phyloP scores from a whole-genome alignment of 768 basidiomycete species.

The Tephrocybe sp. region DNA sequence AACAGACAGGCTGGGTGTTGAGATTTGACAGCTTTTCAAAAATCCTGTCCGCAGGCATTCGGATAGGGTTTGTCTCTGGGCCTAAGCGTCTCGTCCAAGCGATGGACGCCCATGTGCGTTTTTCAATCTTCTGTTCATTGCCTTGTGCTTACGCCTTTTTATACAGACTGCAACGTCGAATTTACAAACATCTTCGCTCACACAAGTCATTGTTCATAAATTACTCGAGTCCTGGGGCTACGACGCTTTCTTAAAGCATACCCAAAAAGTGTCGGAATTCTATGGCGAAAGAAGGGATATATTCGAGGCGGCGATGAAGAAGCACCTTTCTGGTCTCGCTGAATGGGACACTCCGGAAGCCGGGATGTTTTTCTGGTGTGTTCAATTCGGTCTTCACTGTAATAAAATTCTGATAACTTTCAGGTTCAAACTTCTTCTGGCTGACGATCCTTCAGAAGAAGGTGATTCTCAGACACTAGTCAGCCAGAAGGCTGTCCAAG shows the following conservation, averaged over 20 bases:
- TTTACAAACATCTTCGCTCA: slow-evolving; percentile 59
- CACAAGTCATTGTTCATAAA: slow-evolving; percentile 57
- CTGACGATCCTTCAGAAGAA: slow-evolving; percentile 27
- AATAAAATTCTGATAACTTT: neutral
- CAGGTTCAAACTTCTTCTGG: slow-evolving; percentile 67
- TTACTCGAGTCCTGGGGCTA: slow-evolving; percentile 70
- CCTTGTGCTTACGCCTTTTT: neutral
- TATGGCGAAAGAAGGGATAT: slow-evolving; percentile 68
- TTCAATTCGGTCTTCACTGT: slow-evolving; percentile 17
- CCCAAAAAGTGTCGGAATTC: slow-evolving; percentile 60
- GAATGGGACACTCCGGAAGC: slow-evolving; percentile 68
- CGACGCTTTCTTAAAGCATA: slow-evolving; percentile 68
- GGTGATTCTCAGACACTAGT: slow-evolving; percentile 72
- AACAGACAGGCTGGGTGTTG: slow-evolving; percentile 70
- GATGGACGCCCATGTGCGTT: slow-evolving; percentile 65
- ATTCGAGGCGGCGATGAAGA: slow-evolving; percentile 69
- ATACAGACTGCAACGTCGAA: slow-evolving; percentile 43
- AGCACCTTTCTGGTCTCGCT: slow-evolving; percentile 70
- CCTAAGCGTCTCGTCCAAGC: slow-evolving; percentile 62
- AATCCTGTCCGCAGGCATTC: slow-evolving; percentile 69
- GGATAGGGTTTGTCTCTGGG: slow-evolving; percentile 77
- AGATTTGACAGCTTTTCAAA: slow-evolving; percentile 90
- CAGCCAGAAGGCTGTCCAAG: slow-evolving; percentile 62
- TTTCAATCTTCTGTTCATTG: neutral
- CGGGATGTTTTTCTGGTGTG: slow-evolving; percentile 89